Base-by-base conservation (phyloP, 192 early-diverging fungal species). In the Cladochytrium replicatum region DNA sequence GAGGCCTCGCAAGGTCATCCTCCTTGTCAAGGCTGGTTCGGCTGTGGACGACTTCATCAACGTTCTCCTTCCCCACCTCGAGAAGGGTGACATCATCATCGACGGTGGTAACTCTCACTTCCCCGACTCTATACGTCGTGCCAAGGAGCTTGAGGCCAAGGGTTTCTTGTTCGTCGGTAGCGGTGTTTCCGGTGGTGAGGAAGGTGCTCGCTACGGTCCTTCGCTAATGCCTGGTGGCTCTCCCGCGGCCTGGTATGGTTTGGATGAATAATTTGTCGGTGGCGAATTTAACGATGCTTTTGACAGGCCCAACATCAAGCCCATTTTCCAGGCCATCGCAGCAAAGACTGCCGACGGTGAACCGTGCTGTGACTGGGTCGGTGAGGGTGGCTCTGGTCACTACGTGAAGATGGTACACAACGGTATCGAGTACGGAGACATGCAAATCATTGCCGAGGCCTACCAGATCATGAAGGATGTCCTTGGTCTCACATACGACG, bases 371-470 rank as follows among this genome's bases (percentile, higher is more conserved):
- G 94, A 98, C 74, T 95, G 92, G 92, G 94, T 98, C 54, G 93
- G 94, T 57, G 91, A 93, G 60, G 83, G 83, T 41, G 94, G 94
- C 22, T 85, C 94, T 25, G 94, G 91, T 34, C 92, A 98, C 80
- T 98, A 93, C 72, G 91, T 98, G 75, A 98, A 98, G 82, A 95
- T 98, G 94, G 91, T 98, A 43, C 92, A 98, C 82, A 98, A 98
- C 69, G 91, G 91, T 63, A 97, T 97, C 55, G 94, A 97, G 72
- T 97, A 97, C 66, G 94, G 94, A 58, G 94, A 97, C 71, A 97
- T 98, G 94, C 94, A 97, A 74, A 84, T 98, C 71, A 88, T 98
- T 52, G 83, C 81, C 55, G 94, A 98, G 75, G 87, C 86, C 31
- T 98, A 98, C 73, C 83, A 89, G 45, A 71, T 93, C 63, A 68